phyloP scores from a whole-genome alignment of 2,329 filamentous ascomycete species.

The Trichoderma aggressivum region DNA sequence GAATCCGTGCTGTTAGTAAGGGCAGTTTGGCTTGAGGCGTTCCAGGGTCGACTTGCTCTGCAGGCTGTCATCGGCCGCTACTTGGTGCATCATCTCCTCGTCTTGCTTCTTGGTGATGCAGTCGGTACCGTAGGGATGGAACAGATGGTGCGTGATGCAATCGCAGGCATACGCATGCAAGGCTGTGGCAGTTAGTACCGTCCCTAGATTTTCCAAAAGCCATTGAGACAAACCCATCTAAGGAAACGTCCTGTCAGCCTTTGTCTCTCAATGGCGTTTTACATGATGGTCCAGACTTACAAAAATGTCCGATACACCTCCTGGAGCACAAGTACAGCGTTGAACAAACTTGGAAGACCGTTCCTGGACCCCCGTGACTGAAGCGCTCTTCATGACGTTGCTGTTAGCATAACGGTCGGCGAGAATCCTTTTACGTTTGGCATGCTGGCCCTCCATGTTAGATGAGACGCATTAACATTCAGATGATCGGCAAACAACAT shows the following conservation, averaged over 20 bases:
- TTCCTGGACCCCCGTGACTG: constrained; percentile 56
- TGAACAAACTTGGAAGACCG: constrained; percentile 54
- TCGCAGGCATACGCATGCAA: constrained; percentile 68
- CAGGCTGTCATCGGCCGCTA: constrained; percentile 64
- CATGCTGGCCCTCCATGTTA: constrained; percentile 45
- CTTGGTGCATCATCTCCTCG: constrained; percentile 64
- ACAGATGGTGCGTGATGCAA: constrained; percentile 66
- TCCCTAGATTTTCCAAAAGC: neutral
- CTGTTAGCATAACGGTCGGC: constrained; percentile 67
- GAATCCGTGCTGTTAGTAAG: no score
- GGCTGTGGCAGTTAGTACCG: constrained; percentile 26
- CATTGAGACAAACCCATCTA: constrained; percentile 31
- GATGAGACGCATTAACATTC: neutral
- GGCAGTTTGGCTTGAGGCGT: neutral
- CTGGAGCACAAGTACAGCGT: constrained; percentile 46
- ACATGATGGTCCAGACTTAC: constrained; percentile 36
- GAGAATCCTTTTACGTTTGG: constrained; percentile 58
- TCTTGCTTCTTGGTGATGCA: constrained; percentile 55
- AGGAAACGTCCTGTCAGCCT: constrained; percentile 16
- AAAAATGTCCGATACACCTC: constrained; percentile 56
- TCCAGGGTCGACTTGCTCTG: constrained; percentile 48
- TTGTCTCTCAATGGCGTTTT: neutral
- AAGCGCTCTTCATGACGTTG: constrained; percentile 56
- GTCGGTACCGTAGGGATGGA: constrained; percentile 61
- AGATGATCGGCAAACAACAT: constrained; percentile 24